Percentiles rank a stretch among this genome's conserved stretches.
Evolutionary conservation across 2,329 filamentous ascomycete species (phyloP).

Genomic region (Trichothecium sympodiale): DNA sequence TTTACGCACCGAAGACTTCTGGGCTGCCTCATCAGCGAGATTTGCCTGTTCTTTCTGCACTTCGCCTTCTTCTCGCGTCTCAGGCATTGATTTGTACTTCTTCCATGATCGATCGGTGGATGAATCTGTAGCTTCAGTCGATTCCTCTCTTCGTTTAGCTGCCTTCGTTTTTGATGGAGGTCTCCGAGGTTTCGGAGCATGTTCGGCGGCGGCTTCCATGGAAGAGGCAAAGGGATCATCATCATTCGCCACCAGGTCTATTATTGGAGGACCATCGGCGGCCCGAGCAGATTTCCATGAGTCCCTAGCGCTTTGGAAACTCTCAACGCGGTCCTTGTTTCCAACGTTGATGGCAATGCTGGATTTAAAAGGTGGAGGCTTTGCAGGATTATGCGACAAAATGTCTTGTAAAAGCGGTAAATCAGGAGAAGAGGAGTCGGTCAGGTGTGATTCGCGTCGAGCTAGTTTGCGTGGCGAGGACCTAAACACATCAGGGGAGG

Average conservation of each 20-base stretch:
- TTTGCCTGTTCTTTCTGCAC: neutral
- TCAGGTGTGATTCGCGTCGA: constrained; percentile 18
- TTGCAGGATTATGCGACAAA: constrained; percentile 19
- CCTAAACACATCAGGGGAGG: constrained; percentile 19
- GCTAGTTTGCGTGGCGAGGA: constrained; percentile 20
- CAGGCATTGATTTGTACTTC: constrained; percentile 17
- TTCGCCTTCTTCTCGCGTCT: neutral
- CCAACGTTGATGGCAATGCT: no score
- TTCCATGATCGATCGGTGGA: constrained; percentile 17
- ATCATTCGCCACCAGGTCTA: constrained; percentile 2
- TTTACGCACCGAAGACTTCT: constrained; percentile 11
- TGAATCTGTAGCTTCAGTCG: neutral
- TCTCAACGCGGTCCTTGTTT: constrained; percentile 1
- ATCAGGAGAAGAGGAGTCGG: constrained; percentile 41
- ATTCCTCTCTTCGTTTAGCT: neutral
- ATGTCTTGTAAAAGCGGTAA: constrained; percentile 41
- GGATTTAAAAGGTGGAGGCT: neutral
- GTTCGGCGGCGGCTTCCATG: constrained; percentile 11
- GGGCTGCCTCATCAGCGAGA: constrained; percentile 1
- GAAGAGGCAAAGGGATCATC: constrained; percentile 9
- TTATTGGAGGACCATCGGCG: constrained; percentile 4
- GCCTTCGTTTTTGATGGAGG: constrained; percentile 9
- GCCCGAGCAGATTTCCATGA: constrained; percentile 22
- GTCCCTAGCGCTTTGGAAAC: constrained; percentile 31
- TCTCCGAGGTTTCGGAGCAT: constrained; percentile 9